phyloP scores from a whole-genome alignment of 768 basidiomycete species.

The Auriscalpium microsporum region DNA sequence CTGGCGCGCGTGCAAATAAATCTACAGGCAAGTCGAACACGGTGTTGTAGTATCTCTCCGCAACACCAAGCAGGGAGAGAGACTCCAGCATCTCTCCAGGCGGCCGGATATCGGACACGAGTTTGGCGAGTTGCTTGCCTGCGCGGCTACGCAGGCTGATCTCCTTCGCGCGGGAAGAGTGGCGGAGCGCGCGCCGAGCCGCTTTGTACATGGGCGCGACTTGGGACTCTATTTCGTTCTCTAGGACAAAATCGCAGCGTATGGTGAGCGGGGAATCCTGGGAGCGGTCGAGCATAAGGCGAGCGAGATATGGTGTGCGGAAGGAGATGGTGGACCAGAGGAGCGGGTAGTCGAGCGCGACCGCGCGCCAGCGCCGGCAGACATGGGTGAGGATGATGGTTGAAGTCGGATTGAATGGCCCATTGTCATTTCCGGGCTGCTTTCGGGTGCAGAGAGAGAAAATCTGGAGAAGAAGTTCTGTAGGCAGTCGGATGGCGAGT shows the following conservation, averaged over 20 bases:
- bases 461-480: slow-evolving; percentile 15
- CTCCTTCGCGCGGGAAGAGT: slow-evolving; percentile 13
- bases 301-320: slow-evolving; percentile 9
- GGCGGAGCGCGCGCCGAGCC: slow-evolving; percentile 13
- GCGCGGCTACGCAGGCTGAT: slow-evolving; percentile 8
- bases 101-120: slow-evolving; percentile 9
- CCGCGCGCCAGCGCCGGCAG: slow-evolving; percentile 12
- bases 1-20: slow-evolving; percentile 3
- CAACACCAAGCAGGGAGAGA: slow-evolving; percentile 7
- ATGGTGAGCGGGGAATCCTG: slow-evolving; percentile 7
- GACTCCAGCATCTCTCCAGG: slow-evolving; percentile 6
- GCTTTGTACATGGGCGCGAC: slow-evolving; percentile 6
- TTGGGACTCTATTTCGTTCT: slow-evolving; percentile 1
- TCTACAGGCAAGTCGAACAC: slow-evolving; percentile 6
- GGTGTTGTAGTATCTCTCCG: slow-evolving; percentile 2
- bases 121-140: slow-evolving; percentile 8
- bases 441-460: slow-evolving; percentile 10
- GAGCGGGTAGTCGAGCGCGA: slow-evolving; percentile 9
- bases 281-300: slow-evolving; percentile 16
- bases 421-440: slow-evolving; percentile 4
- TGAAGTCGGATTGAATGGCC: slow-evolving; percentile 3
- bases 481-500: not conserved
- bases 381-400: slow-evolving; percentile 14
- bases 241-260: slow-evolving; percentile 10
- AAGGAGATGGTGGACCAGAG: slow-evolving; percentile 15